phyloP scores from a whole-genome alignment of 2,329 filamentous ascomycete species.

The Zarea fungicola region DNA sequence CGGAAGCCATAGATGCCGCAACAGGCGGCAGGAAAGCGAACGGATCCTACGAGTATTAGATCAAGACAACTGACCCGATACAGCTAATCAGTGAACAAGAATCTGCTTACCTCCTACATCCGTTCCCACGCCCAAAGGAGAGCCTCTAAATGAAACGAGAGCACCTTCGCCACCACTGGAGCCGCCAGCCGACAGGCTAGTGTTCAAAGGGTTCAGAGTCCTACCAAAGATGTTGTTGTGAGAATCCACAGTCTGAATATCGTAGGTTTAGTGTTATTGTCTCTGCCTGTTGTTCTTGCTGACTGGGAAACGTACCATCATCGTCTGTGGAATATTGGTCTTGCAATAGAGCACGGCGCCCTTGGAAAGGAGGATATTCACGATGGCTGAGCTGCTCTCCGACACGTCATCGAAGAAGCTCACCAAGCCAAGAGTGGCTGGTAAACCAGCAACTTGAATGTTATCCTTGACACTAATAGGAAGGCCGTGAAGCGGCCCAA shows the following conservation, averaged over 20 bases:
- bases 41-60: conserved; percentile 33
- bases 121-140: conserved; percentile 52
- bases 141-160: conserved; percentile 50
- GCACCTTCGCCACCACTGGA: conserved; percentile 59
- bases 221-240: conserved; percentile 51
- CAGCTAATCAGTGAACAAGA: background rate
- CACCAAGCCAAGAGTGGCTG: conserved; percentile 22
- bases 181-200: conserved; percentile 52
- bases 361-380: conserved; percentile 20
- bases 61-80: background rate
- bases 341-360: conserved; percentile 26
- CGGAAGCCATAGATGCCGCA: conserved; percentile 52
- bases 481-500: conserved; percentile 18
- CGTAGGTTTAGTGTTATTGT: background rate
- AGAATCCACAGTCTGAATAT: conserved; percentile 21
- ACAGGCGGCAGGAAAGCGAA: conserved; percentile 48
- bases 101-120: conserved; percentile 39
- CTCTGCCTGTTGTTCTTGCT: too few relatives aligned
- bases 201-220: conserved; percentile 53
- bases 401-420: conserved; percentile 21
- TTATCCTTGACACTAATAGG: conserved; percentile 25
- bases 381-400: conserved; percentile 19
- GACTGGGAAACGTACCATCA: background rate
- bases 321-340: conserved; percentile 5
- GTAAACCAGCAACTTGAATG: conserved; percentile 18